Percentiles rank a stretch among this genome's conserved stretches.
Conservation (phyloP, 169 alveolate species). For the Perkinsus olseni region DNA sequence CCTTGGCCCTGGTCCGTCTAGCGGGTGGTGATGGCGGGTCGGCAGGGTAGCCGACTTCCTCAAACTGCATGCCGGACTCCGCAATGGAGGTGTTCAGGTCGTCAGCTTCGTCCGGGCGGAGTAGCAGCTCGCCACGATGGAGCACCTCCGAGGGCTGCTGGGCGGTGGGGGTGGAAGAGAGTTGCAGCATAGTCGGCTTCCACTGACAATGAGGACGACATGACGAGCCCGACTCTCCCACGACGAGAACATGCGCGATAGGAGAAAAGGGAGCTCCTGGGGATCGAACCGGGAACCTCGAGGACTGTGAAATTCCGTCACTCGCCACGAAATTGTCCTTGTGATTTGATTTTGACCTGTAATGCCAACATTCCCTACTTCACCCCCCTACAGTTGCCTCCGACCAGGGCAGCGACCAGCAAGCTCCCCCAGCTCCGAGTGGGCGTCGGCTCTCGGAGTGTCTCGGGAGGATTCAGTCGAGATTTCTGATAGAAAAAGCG, state of each 20-base stretch:
- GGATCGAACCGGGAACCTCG: background rate
- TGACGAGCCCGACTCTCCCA: no score
- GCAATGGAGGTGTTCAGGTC: background rate
- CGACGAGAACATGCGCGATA: background rate
- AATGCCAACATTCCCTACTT: background rate
- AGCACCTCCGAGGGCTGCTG: background rate
- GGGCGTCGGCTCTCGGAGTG: background rate
- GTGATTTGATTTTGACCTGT: background rate
- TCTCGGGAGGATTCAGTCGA: background rate
- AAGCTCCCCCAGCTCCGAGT: no score
- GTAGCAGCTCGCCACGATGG: background rate
- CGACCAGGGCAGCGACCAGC: no score
- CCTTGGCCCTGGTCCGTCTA: background rate
- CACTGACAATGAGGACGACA: no score
- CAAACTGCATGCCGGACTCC: background rate
- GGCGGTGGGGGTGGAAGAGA: background rate
- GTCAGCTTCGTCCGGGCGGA: background rate
- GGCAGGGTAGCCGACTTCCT: background rate
- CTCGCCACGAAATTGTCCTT: background rate
- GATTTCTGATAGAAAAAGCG: background rate
- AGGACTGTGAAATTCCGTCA: background rate
- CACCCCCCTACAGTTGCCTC: background rate
- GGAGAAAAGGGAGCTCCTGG: background rate
- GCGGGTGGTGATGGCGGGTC: background rate
- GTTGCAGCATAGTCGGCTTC: background rate